These are phyloP conservation scores for Penicillium sp. DNA, from an alignment of 2,329 filamentous ascomycete genomes.

Conservation along the genomic window DNA sequence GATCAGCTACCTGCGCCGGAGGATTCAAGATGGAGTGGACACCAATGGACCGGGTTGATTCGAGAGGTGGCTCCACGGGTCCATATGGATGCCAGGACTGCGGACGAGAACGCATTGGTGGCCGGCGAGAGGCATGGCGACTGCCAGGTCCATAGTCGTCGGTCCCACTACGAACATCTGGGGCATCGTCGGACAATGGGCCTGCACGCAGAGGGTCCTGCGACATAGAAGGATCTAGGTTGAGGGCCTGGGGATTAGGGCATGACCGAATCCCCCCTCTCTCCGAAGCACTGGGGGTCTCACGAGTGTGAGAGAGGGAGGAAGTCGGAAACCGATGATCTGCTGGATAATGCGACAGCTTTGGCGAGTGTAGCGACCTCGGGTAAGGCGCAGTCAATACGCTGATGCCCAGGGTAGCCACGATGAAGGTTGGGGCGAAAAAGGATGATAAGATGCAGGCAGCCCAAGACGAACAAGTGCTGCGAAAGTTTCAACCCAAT, in stretches of 20 bases:
- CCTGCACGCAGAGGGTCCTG: constrained; percentile 36
- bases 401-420: constrained; percentile 47
- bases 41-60: constrained; percentile 39
- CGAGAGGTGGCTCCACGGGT: constrained; percentile 40
- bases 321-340: constrained; percentile 30
- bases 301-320: constrained; percentile 45
- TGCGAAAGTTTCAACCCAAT: constrained; percentile 1
- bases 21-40: constrained; percentile 49
- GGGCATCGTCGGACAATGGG: constrained; percentile 34
- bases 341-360: constrained; percentile 33
- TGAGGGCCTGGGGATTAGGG: constrained; percentile 32
- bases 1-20: constrained; percentile 32
- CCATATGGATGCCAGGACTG: constrained; percentile 43
- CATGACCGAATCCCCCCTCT: constrained; percentile 47
- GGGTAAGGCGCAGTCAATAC: constrained; percentile 41
- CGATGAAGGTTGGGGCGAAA: constrained; percentile 31
- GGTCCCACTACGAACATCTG: constrained; percentile 24
- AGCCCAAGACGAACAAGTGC: background rate
- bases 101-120: constrained; percentile 33
- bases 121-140: constrained; percentile 25
- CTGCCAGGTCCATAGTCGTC: constrained; percentile 26
- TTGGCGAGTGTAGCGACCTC: constrained; percentile 35
- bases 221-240: constrained; percentile 46
- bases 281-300: constrained; percentile 39
- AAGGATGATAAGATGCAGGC: constrained; percentile 10